Base-by-base conservation (phyloP, 345 rosid genomes). In the Salix purpurea region DNA sequence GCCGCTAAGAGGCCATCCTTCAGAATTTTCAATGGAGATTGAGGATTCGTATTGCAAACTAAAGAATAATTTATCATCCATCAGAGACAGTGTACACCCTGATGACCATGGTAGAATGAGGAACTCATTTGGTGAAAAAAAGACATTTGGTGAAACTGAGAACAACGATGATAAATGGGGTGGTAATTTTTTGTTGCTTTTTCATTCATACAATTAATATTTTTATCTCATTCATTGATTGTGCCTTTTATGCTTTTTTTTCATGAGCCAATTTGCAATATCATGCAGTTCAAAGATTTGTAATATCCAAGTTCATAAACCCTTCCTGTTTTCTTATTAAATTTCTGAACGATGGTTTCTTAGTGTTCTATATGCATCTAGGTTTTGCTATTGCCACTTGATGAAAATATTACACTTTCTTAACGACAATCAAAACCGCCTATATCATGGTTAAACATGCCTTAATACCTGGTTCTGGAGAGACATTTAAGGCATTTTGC, bases 101-200 rank as follows among this genome's bases (percentile, higher is more conserved):
- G 83, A 83, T 77, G 74, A 77, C 80, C 80, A 69, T 75, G 73
- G 50, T 61, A 79, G 71, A 71, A 71, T 85, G 32, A 81, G 82
- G 76, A 79, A 70, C 78, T 77, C 85, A 74, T 82, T 80, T 71
- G 42, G 50, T 61, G 80, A 74, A 64, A 34, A 69, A 48, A 52
- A 73, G 74, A 71, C 73, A 64, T 82, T 80, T 65, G 65, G 61
- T 70, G 21, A 69, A 76, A 73, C 56, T 58, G 73, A 73, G 48
- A 72, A 78, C 36, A 65, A 48, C 14, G 61, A 76, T 62, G 83
- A 85, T 54, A 64, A 76, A 26, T 84, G 90, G 91, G 85, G 86
- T 71, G 97, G 92, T 93, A 83, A 71, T 75, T 75, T 72, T 78
- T 67, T 7, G 42, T 62, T 64, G 12, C 28, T 76, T 18, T 16